phyloP scores from a whole-genome alignment of 805 yeast species.

The Schwanniomyces vanrijiae region DNA sequence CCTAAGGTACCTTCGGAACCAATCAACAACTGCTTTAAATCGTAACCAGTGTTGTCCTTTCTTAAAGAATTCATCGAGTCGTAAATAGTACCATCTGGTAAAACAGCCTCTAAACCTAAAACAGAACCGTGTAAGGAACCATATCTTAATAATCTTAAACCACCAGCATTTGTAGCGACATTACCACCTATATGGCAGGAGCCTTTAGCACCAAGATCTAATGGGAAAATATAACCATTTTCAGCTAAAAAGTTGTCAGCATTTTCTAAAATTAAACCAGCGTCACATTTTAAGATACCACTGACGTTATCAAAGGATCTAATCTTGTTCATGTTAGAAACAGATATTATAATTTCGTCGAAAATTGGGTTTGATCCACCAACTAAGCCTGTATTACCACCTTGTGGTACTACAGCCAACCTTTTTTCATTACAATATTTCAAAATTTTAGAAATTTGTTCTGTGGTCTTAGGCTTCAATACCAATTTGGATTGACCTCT shows the following conservation, averaged over 20 bases:
- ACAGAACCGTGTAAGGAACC: constrained; percentile 94
- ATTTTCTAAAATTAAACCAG: constrained; percentile 84
- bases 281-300: constrained; percentile 86
- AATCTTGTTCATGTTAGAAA: constrained; percentile 70
- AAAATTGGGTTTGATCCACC: constrained; percentile 93
- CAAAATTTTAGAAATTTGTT: constrained; percentile 74
- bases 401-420: constrained; percentile 91
- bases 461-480: constrained; percentile 77
- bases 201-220: constrained; percentile 95
- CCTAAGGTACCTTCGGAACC: constrained; percentile 96
- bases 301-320: constrained; percentile 79
- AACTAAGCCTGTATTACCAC: constrained; percentile 95
- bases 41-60: constrained; percentile 95
- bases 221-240: constrained; percentile 86
- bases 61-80: constrained; percentile 82
- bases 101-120: constrained; percentile 87
- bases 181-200: constrained; percentile 95
- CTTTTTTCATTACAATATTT: constrained; percentile 75
- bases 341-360: constrained; percentile 80
- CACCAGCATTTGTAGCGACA: constrained; percentile 96
- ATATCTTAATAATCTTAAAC: constrained; percentile 79
- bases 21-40: constrained; percentile 85
- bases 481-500: constrained; percentile 82
- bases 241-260: constrained; percentile 80
- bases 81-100: constrained; percentile 82